Evolutionary conservation across 306 rosid species (phyloP), one percentile per base, ranked within the genome.

Genomic region (Malus domestica): DNA sequence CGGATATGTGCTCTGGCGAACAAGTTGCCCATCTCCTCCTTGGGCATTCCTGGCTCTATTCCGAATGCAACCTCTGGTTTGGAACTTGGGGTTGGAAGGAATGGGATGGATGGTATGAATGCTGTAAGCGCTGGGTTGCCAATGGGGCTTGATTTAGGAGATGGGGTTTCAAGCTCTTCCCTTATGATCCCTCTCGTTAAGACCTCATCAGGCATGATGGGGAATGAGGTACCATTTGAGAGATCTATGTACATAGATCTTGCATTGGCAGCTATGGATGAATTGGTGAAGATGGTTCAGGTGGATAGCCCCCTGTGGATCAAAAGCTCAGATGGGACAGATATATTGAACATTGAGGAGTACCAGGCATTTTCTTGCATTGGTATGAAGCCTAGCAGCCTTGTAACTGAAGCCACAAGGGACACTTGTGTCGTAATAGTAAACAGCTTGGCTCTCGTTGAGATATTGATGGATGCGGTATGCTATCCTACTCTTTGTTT

Each of bases 211-310:
- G 88, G 89, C 70, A 57, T 86, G 84, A 67, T 82, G 72, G 80
- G 81, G 45, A 86, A 72, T 54, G 93, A 81, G 32, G 6, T 62
- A 45, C 89, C 85, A 4, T 16, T 71, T 7, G 92, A 90, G 46
- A 77, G 86, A 75, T 60, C 92, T 16, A 82, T 83, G 85, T 80
- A 81, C 49, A 4, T 82, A 0, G 87, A 92, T 45, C 83, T 92
- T 52, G 98, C 97, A 4, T 15, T 81, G 72, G 77, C 78, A 49
- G 91, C 98, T 46, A 92, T 95, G 98, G 90, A 90, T 64, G 98
- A 95, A 72, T 73, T 95, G 19, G 59, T 95, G 54, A 89, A 85
- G 85, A 64, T 90, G 95, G 86, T 87, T 76, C 91, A 88, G 69
- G 72, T 76, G 0, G 92, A 90, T 69, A 46, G 75, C 54, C 86